Evolutionary conservation across 305 asterid genomes (phyloP), one percentile per base, ranked within the genome.

Genomic region (Fraxinus albicans): DNA sequence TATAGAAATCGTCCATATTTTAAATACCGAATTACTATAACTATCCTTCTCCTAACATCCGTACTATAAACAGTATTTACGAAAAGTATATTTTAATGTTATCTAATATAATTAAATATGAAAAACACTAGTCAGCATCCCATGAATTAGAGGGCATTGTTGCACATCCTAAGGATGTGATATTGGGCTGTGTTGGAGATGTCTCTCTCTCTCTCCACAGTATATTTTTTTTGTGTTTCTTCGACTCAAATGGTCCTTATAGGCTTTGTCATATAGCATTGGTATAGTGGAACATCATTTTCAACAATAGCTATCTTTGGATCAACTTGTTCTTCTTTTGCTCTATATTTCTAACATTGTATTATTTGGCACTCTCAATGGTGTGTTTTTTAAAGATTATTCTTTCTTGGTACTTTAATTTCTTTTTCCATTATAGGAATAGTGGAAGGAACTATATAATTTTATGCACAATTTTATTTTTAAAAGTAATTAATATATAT

Each of bases 101-200:
- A 2, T 19, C 33, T 8, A 6, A 6, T 65, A 65, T 23, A 23
- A 65, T 65, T 2, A 25, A 65, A 65, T 47, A 1, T 44, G 6
- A 65, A 10, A 27, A 65, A 25, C 1, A n/a, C 31, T 21, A 70
- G 81, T 86, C 80, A 83, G 84, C 84, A 84, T 80, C 78, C 86
- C 88, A 79, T 83, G 81, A 85, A 84, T 29, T 36, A 87, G 84
- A 80, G 77, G 82, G 73, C 76, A 35, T 25, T 53, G 38, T 53
- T 80, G 90, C 91, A 87, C 87, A 87, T 87, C 89, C 90, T 63
- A 83, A 76, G 94, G 92, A 88, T 84, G 88, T 83, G 88, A 74
- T 78, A 81, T 82, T 78, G 90, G 94, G 90, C 82, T 87, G 80
- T 83, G 91, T 83, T 88, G 84, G 86, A 78, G 82, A 87, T 86